Evolutionary conservation across 2,329 filamentous ascomycete species (phyloP), one percentile per base, ranked within the genome.

Genomic region (Microdochium nivale): DNA sequence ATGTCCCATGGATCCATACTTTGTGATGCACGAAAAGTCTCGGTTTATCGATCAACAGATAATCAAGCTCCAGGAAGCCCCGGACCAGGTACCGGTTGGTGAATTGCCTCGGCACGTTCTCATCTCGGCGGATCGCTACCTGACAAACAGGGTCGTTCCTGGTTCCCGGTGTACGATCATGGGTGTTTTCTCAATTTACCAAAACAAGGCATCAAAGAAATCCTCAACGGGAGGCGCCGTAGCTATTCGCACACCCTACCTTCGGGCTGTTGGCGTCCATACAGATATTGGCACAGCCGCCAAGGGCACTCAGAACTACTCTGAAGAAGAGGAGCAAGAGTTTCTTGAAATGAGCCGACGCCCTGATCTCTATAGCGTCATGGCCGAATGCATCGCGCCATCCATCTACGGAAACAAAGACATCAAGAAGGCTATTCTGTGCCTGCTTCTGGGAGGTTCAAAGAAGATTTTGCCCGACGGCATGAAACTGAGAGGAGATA

Each of bases 381-480:
- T 99, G 72, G 83, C 91, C 1, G 84, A 87, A 60, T 97, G 91
- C 67, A 96, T 99, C 59, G 94, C 94, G 4, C 94, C 94, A 0
- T 96, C 94, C 0, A 99, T 99, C 62, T 99, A 96, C 65, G 94
- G 94, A 49, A 99, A 96, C 65, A 72, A 80, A 37, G 89, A 97
- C 65, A 99, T 99, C 69, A 99, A 99, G 67, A 99, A 97, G 69
- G 86, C 94, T 3, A 97, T 99, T 60, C 81, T 95, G 1, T 99
- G 94, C 71, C 76, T 99, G 5, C 76, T 99, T 2, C 83, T 97
- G 66, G 94, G 94, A 53, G 94, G 94, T 14, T 95, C 90, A 27
- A 99, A 99, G 71, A 99, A 99, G 72, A 95, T 99, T 35, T 74
- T 99, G 0, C 94, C 94, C 0, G 94, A 99, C 60, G 94, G 94